Conservation (phyloP, 768 basidiomycete genomes). For the Sistotremastrum suecicum region DNA sequence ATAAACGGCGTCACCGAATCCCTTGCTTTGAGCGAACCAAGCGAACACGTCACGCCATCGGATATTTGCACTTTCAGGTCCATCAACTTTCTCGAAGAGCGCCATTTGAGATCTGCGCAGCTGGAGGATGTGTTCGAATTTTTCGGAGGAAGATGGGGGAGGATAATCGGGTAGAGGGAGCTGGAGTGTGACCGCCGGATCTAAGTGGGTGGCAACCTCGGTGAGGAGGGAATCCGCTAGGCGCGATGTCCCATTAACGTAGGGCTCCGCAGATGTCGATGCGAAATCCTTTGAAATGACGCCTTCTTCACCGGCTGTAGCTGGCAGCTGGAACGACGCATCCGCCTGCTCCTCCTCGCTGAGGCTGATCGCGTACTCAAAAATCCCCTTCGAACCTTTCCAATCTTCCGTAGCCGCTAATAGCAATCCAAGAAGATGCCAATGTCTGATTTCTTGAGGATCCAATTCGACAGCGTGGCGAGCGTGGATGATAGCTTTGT, state of each 20-base stretch:
- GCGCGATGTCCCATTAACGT: background rate
- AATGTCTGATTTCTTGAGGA: conserved; percentile 46
- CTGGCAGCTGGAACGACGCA: background rate
- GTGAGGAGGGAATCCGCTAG: conserved; percentile 15
- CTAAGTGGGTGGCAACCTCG: conserved; percentile 18
- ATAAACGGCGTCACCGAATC: conserved; percentile 3
- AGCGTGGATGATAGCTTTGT: conserved; percentile 52
- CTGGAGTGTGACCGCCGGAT: conserved; percentile 30
- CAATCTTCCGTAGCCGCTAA: conserved; percentile 71
- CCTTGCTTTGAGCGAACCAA: conserved; percentile 63
- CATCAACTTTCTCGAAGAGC: conserved; percentile 70
- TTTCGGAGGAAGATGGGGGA: conserved; percentile 34
- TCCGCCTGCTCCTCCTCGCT: conserved; percentile 33
- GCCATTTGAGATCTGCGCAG: conserved; percentile 76
- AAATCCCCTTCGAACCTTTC: conserved; percentile 57
- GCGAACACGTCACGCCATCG: conserved; percentile 77
- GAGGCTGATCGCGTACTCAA: conserved; percentile 62
- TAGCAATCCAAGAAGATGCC: conserved; percentile 82
- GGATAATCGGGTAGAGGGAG: conserved; percentile 33
- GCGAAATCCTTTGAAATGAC: background rate
- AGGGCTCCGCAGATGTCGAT: background rate
- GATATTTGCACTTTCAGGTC: conserved; percentile 67
- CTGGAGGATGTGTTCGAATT: conserved; percentile 70
- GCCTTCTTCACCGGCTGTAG: background rate
- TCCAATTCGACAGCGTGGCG: conserved; percentile 62